These are phyloP conservation scores for Paramecium octaurelia DNA, from an alignment of 73 alveolate species.

Conservation along the genomic window DNA sequence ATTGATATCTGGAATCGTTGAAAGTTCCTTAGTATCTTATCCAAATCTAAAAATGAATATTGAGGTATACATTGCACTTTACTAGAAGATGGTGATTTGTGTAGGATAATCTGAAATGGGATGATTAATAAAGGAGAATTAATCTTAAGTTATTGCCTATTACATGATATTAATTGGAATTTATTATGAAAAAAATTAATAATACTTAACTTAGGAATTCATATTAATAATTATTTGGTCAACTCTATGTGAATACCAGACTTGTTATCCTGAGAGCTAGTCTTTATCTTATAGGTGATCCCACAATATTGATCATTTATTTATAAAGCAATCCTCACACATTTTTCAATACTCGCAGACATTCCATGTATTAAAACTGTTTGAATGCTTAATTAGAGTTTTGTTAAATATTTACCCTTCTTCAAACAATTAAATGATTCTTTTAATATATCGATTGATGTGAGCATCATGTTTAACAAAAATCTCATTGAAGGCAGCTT, in stretches of 20 bases:
- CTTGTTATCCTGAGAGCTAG: not conserved
- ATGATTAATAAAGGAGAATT: not conserved
- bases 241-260: slow-evolving; percentile 33
- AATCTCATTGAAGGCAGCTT: slow-evolving; percentile 19
- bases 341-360: slow-evolving; percentile 30
- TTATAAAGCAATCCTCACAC: slow-evolving; percentile 32
- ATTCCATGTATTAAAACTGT: slow-evolving; percentile 15
- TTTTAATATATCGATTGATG: not conserved
- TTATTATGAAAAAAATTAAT: not conserved
- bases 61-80: not conserved
- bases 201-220: not conserved
- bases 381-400: not conserved
- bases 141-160: not conserved
- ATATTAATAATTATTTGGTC: not conserved
- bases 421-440: slow-evolving; percentile 34
- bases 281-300: slow-evolving; percentile 7
- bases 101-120: not conserved
- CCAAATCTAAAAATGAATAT: not conserved
- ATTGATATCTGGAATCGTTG: not conserved
- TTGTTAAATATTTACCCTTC: not conserved
- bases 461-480: slow-evolving; percentile 41
- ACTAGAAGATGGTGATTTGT: not conserved
- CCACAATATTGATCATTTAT: slow-evolving; percentile 37
- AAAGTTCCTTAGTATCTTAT: not conserved
- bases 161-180: not conserved